Percentiles rank a stretch among this genome's conserved stretches.
phyloP scores from a whole-genome alignment of 352 stramenopile species.

The Phytophthora niederhauseri region DNA sequence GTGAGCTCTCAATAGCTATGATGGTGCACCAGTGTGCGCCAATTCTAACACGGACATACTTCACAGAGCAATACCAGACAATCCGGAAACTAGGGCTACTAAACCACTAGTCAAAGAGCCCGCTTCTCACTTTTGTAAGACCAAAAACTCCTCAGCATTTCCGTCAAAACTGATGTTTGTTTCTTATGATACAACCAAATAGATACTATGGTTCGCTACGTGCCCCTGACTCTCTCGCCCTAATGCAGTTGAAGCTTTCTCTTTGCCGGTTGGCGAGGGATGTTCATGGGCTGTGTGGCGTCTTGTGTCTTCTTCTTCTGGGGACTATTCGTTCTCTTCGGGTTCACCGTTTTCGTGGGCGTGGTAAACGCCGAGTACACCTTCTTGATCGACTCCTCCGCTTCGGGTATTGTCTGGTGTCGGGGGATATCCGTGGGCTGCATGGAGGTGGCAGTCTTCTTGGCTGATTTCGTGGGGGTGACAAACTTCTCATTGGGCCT shows the following conservation, averaged over 20 bases:
- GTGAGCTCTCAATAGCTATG: conserved; percentile 37
- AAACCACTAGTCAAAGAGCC: conserved; percentile 29
- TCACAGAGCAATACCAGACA: conserved; percentile 64
- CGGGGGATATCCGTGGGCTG: conserved; percentile 6
- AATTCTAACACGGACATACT: neutral
- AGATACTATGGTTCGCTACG: conserved; percentile 29
- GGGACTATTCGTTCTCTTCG: conserved; percentile 11
- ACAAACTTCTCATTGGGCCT: conserved; percentile 1
- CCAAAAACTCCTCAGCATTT: neutral
- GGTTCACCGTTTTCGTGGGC: conserved; percentile 3
- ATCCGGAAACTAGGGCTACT: conserved; percentile 55
- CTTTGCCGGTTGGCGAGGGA: conserved; percentile 25
- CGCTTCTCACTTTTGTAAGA: neutral
- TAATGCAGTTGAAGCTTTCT: conserved; percentile 31
- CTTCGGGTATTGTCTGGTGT: conserved; percentile 3
- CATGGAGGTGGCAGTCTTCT: conserved; percentile 4
- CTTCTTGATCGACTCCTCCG: neutral
- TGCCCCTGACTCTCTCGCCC: conserved; percentile 7
- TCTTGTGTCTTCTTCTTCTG: neutral
- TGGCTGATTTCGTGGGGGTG: conserved; percentile 21
- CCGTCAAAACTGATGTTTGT: conserved; percentile 29
- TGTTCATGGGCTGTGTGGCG: conserved; percentile 21
- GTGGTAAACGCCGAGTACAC: conserved; percentile 13
- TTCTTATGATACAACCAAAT: conserved; percentile 38
- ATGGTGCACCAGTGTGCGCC: conserved; percentile 32